Evolutionary conservation across 2,329 filamentous ascomycete genomes (phyloP), one percentile per base, ranked within the genome.

Genomic region (Fusarium proliferatum): DNA sequence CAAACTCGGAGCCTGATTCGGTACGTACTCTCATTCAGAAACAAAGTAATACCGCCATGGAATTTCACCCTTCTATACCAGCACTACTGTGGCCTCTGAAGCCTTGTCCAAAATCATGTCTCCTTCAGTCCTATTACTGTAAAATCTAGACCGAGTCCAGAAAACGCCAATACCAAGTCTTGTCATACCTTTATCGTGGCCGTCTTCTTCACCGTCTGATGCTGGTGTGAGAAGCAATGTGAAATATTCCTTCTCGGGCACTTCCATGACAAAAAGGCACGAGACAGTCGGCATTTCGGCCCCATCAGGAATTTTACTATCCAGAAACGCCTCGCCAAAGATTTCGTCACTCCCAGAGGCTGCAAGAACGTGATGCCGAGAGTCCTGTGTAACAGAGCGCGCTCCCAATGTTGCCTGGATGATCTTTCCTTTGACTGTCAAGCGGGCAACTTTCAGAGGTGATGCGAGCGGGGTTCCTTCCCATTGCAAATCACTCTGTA

Each of bases 301-400:
- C 0, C 5, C 30, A 3, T 48, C 61, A 13, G 42, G 3, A 6
- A 65, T n/a, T 9, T 6, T 28, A 0, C 8, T 65, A 2, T 66
- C 61, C 23, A 66, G 6, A 17, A 65, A 65, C 1, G 61, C 64
- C 11, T 66, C 64, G 1, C 64, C 64, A 6, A 58, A 42, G 17
- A 66, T 16, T 0, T 66, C 61, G 13, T 15, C 17, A 16, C 64
- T 49, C 2, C 23, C 33, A 10, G 36, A 11, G 3, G 28, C 28
- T 16, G 61, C 49, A 8, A 66, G 15, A 8, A 66, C 41, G 3
- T 66, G 43, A 13, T 66, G 61, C 7, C 64, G 61, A 17, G 61
- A 51, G 2, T 42, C 38, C 0, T 65, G 64, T 0, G 64, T 65
- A 2, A 58, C n/a, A 11, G 64, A 66, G 19, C 36, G 49, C 1